Conservation (phyloP, 2,329 filamentous ascomycete genomes). For the Colletotrichum kahawae region DNA sequence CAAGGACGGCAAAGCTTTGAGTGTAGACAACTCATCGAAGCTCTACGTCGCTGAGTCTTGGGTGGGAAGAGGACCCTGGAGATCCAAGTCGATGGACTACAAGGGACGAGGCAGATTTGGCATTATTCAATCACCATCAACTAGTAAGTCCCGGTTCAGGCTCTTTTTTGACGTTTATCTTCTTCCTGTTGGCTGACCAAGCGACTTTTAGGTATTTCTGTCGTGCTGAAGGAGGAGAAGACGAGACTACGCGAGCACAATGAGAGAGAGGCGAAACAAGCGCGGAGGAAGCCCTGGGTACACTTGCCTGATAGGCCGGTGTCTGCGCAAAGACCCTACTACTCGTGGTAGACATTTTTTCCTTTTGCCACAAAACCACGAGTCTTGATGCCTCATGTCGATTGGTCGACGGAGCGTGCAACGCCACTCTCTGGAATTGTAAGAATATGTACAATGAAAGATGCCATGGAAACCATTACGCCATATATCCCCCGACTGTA, state of each 20-base stretch:
- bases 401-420: neutral
- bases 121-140: slow-evolving; percentile 72
- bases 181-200: neutral
- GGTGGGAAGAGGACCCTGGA: slow-evolving; percentile 79
- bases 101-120: slow-evolving; percentile 78
- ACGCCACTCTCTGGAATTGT: slow-evolving; percentile 5
- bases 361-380: neutral
- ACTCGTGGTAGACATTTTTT: slow-evolving; percentile 73
- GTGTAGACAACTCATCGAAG: slow-evolving; percentile 74
- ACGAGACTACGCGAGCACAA: slow-evolving; percentile 82
- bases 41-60: slow-evolving; percentile 94
- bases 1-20: slow-evolving; percentile 76
- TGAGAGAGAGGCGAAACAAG: slow-evolving; percentile 78
- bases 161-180: neutral
- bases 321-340: slow-evolving; percentile 85
- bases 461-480: neutral
- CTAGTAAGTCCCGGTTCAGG: slow-evolving; percentile 63
- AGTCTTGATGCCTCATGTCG: neutral
- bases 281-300: slow-evolving; percentile 80
- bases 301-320: slow-evolving; percentile 87
- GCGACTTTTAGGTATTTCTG: slow-evolving; percentile 64
- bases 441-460: slow-evolving; percentile 21
- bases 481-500: neutral
- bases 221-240: slow-evolving; percentile 92
- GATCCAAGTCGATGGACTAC: slow-evolving; percentile 64